These are phyloP conservation scores for Orbilia javanica DNA, from an alignment of 2,329 filamentous ascomycete species.

Conservation along the genomic window DNA sequence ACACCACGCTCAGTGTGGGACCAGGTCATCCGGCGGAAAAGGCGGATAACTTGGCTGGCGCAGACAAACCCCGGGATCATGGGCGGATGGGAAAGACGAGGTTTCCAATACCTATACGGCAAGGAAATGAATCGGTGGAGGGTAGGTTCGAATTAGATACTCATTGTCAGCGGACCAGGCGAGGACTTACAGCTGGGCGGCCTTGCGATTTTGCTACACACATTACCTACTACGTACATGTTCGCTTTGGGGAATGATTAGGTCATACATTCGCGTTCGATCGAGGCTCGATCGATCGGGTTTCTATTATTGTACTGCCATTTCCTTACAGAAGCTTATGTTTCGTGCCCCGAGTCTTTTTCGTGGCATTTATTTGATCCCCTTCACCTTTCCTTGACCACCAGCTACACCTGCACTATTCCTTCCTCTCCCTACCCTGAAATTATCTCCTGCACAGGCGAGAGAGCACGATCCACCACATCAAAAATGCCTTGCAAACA, in stretches of 20 bases:
- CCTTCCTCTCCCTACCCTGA: neutral
- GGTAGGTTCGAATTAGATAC: neutral
- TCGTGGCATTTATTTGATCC: neutral
- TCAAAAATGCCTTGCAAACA: conserved; percentile 32
- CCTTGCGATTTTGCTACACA: neutral
- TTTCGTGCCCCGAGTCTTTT: no score
- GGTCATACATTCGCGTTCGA: neutral
- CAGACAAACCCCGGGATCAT: conserved; percentile 3
- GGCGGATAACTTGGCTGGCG: conserved; percentile 24
- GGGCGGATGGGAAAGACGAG: conserved; percentile 38
- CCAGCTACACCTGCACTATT: neutral
- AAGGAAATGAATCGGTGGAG: conserved; percentile 39
- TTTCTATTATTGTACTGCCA: neutral
- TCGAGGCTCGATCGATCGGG: neutral
- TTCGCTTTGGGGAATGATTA: conserved; percentile 1
- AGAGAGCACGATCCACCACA: neutral
- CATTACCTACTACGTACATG: conserved; percentile 7
- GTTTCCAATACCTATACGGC: conserved; percentile 39
- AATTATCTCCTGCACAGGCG: neutral
- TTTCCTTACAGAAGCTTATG: neutral
- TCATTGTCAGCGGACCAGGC: neutral
- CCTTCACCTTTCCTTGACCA: neutral
- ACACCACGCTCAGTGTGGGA: conserved; percentile 42
- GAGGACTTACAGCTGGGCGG: no score
- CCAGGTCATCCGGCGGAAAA: conserved; percentile 33